Percentiles rank a stretch among this genome's conserved stretches.
phyloP scores from a whole-genome alignment of 495 filamentous ascomycete genomes.

The Trichoderma virens region DNA sequence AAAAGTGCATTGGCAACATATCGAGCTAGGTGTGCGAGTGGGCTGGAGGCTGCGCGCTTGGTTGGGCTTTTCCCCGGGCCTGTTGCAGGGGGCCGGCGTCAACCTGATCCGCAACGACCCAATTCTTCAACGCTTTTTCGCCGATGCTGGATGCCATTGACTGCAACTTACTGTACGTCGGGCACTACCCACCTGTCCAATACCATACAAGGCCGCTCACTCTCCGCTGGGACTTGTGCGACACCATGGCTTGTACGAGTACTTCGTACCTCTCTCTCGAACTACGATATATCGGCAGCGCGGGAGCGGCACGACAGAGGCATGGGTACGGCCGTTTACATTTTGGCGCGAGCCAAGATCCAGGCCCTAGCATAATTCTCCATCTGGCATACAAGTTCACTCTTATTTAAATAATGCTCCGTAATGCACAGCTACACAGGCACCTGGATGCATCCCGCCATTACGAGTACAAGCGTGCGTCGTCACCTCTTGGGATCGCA shows the following conservation, averaged over 20 bases:
- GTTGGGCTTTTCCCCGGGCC: conserved; percentile 1
- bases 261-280: not conserved
- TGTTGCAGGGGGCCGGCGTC: not conserved
- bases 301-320: conserved; percentile 4
- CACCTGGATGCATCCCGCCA: not conserved
- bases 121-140: not conserved
- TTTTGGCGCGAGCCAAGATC: not conserved
- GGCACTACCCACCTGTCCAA: too few species aligned
- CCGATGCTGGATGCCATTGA: not conserved
- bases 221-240: not conserved
- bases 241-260: too few species aligned
- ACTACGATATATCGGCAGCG: conserved; percentile 3
- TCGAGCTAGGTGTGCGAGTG: not conserved
- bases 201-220: not conserved
- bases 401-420: conserved; percentile 6
- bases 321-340: not conserved
- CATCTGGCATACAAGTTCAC: not conserved
- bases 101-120: conserved; percentile 1
- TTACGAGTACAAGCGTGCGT: not conserved
- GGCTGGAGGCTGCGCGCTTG: conserved; percentile 6
- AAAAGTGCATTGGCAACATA: not conserved
- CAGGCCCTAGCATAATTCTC: conserved; percentile 4
- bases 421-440: too few species aligned
- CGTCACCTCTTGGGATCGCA: too few species aligned
- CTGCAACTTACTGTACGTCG: not conserved